phyloP scores from a whole-genome alignment of 2,329 filamentous ascomycete species.

The Xylogone sp. region DNA sequence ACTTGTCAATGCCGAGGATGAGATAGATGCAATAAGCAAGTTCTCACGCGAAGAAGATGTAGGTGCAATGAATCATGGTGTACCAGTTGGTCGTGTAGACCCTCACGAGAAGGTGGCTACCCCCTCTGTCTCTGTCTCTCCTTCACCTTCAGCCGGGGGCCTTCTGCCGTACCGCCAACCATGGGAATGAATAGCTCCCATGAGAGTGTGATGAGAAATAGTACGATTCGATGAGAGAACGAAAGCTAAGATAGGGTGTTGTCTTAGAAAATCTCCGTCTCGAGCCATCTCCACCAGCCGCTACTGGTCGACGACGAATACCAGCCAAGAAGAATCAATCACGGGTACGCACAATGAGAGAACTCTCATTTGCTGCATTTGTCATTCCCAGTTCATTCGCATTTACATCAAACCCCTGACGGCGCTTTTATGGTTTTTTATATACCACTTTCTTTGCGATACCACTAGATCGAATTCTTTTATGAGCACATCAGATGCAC shows the following conservation, averaged over 20 bases:
- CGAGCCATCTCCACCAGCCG: background rate
- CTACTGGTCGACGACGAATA: background rate
- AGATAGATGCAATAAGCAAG: background rate
- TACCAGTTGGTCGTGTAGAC: background rate
- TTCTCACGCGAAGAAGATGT: background rate
- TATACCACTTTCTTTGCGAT: no score
- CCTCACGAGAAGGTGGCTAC: background rate
- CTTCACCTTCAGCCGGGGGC: background rate
- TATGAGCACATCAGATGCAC: no score
- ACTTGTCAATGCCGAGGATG: constrained; percentile 32
- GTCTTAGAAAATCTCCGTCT: background rate
- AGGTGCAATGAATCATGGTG: background rate
- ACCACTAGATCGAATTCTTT: no score
- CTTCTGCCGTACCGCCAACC: background rate
- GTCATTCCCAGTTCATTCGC: no score
- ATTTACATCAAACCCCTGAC: no score
- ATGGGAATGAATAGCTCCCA: background rate
- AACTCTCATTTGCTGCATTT: background rate
- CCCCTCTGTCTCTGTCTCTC: background rate
- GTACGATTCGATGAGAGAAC: background rate
- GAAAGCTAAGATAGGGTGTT: background rate
- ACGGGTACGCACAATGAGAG: background rate
- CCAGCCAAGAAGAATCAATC: background rate
- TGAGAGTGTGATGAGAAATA: background rate
- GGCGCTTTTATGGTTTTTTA: no score